Base-by-base conservation (phyloP, 257 asterid genomes). In the Solanum ossicruentum region DNA sequence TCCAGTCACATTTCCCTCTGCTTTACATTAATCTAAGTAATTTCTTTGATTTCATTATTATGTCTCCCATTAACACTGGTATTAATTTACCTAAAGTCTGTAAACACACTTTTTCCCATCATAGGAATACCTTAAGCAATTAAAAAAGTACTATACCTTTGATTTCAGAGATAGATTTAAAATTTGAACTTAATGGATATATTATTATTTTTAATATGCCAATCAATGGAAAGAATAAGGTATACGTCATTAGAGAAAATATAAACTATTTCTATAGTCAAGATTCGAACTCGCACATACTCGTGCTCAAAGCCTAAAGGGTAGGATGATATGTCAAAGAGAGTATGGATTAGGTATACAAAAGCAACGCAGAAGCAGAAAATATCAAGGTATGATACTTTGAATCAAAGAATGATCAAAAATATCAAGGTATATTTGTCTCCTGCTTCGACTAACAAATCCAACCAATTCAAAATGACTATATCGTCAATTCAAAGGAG, bases 121-220 rank as follows among this genome's bases (percentile, higher is more conserved):
- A 32, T 23, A 17, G 0, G 26, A 23, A 49, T 77, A 49, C 16
- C 9, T 73, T 51, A 49, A 77, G 45, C 15, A 77, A 23, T 23
- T 51, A n/a, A 77, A 41, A 77, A 26, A 51, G 47, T 32, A 77
- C 6, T 75, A 4, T 21, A 75, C 5, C 8, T 23, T 0, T 0
- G 12, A 23, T 0, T 11, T 1, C 0, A 61, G 0, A 11, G 9
- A 1, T 5, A 10, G 2, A 61, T 1, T 23, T 0, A 63, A 0
- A 0, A 63, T 63, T 63, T 63, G 0, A 63, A 0, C 1, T 1
- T 0, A 36, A 21, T 0, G 3, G 0, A 60, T 0, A 3, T 21
- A n/a, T 21, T 21, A 60, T 10, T 1, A 4, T 60, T 2, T 60
- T n/a, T 0, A n/a, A n/a, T 9, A n/a, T 1, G 3, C 5, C 10